A percentile compares a stretch with the other conserved stretches of the same genome.
phyloP scores from a whole-genome alignment of 1,139 yeast species.

The Tardiomyces digboiensis region DNA sequence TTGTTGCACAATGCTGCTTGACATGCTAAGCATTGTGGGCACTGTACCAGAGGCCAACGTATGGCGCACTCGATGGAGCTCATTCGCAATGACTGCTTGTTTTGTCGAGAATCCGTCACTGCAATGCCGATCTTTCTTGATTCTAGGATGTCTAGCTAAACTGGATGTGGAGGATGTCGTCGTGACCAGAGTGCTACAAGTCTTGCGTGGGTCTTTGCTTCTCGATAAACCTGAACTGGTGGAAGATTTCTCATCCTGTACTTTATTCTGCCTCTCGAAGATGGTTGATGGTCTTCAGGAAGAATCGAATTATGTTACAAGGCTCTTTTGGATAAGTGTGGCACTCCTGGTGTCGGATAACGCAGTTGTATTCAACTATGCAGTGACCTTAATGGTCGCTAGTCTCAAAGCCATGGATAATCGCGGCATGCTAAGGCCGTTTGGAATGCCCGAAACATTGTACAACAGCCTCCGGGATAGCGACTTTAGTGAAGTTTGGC shows the following conservation, averaged over 20 bases:
- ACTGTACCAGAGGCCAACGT: conserved; percentile 37
- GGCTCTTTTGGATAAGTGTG: conserved; percentile 59
- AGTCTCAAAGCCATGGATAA: conserved; percentile 20
- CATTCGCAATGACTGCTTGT: conserved; percentile 57
- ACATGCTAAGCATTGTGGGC: conserved; percentile 47
- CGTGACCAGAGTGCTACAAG: conserved; percentile 37
- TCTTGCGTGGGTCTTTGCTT: conserved; percentile 19
- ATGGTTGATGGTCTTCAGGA: conserved; percentile 54
- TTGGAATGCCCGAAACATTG: conserved; percentile 28
- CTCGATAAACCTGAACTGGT: conserved; percentile 25
- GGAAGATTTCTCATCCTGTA: conserved; percentile 26
- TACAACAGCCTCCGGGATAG: background rate
- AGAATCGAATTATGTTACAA: conserved; percentile 44
- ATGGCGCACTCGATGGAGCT: conserved; percentile 66
- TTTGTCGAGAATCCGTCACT: conserved; percentile 49
- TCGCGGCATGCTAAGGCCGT: conserved; percentile 20
- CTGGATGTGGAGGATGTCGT: conserved; percentile 54
- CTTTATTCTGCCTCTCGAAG: conserved; percentile 38
- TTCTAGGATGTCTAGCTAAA: conserved; percentile 62
- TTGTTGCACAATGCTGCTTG: conserved; percentile 51
- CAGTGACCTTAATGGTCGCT: conserved; percentile 17
- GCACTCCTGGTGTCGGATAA: conserved; percentile 26
- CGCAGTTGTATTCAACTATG: conserved; percentile 16
- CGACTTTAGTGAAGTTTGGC: conserved; percentile 34
- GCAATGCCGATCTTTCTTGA: conserved; percentile 63